Evolutionary conservation across 2,329 filamentous ascomycete species (phyloP), one percentile per base, ranked within the genome.

Genomic region (Penicillium hesseltinei): DNA sequence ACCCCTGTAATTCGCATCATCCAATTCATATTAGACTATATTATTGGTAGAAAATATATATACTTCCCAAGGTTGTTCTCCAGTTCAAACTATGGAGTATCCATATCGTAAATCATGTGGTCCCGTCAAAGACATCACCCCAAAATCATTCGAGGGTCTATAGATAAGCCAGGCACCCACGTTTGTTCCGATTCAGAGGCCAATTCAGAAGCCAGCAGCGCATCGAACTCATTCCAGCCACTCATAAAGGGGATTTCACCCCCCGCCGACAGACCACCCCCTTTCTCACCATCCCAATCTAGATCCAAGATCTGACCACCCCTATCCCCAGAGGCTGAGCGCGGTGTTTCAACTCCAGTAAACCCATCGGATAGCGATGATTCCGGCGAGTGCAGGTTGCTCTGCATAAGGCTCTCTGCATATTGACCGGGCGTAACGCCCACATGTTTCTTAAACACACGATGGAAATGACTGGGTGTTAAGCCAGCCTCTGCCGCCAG

Each of bases 381-480:
- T 4, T 31, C 55, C 21, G 60, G 54, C 3, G 55, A 38, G 33
- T 44, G 42, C 11, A 25, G 27, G 31, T 46, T 25, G 36, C 56
- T 52, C 31, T 59, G 57, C 38, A 42, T 29, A 42, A 65, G 46
- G 48, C 62, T 58, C 51, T 55, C 53, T 49, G 64, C 65, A 67
- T 74, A 76, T 57, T 71, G 71, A 21, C 78, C 79, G 3, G 81
- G 82, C 47, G 81, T 83, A 21, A 81, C 63, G 29, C 81, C 80
- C 49, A 74, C 77, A 17, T 75, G 74, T 55, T 78, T 78, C 66
- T 82, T 84, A 65, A 84, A 84, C 35, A 82, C 76, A 27, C 81
- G 79, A 66, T 82, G 81, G 59, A 84, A 80, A 67, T 84, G 81
- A 59, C 80, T 77, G 25, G 80, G 73, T 19, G 80, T 82, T 56